phyloP scores from a whole-genome alignment of 2,329 filamentous ascomycete genomes.

The Cephalotrichum gorgonifer region DNA sequence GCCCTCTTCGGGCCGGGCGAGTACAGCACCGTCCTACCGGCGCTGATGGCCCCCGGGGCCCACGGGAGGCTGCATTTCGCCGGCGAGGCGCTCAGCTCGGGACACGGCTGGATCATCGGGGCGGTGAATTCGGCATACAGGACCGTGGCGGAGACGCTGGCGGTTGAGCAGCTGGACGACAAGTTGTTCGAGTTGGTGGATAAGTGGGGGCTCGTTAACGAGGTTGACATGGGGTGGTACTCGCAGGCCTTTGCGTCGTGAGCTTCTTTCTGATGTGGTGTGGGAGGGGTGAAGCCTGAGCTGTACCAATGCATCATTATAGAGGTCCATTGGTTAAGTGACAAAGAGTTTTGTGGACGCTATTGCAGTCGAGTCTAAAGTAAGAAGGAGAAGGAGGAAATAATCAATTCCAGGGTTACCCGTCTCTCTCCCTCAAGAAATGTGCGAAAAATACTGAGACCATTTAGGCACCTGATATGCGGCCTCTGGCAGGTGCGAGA shows the following conservation, averaged over 20 bases:
- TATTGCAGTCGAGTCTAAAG: no score
- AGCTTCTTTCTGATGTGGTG: no score
- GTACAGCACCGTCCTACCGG: conserved; percentile 12
- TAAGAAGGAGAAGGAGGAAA: no score
- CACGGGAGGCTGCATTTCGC: conserved; percentile 14
- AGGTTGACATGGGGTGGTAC: conserved; percentile 15
- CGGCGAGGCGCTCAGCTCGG: conserved; percentile 15
- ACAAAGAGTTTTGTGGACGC: no score
- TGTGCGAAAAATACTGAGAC: not conserved
- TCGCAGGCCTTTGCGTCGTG: conserved; percentile 8
- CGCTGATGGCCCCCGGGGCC: conserved; percentile 13
- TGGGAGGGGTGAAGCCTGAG: no score
- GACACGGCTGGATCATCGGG: conserved; percentile 15
- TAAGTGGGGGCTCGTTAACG: conserved; percentile 11
- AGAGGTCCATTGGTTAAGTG: no score
- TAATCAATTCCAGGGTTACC: no score
- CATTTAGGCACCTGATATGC: not conserved
- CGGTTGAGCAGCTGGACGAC: conserved; percentile 10
- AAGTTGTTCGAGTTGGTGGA: conserved; percentile 11
- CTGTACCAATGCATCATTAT: no score
- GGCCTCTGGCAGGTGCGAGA: not conserved
- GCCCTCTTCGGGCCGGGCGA: conserved; percentile 14
- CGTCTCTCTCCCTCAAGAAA: not conserved
- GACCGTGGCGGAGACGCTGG: conserved; percentile 8
- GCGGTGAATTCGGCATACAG: conserved; percentile 15